Base-by-base conservation (phyloP, 2,329 filamentous ascomycete species). In the Paraphoma sp. region DNA sequence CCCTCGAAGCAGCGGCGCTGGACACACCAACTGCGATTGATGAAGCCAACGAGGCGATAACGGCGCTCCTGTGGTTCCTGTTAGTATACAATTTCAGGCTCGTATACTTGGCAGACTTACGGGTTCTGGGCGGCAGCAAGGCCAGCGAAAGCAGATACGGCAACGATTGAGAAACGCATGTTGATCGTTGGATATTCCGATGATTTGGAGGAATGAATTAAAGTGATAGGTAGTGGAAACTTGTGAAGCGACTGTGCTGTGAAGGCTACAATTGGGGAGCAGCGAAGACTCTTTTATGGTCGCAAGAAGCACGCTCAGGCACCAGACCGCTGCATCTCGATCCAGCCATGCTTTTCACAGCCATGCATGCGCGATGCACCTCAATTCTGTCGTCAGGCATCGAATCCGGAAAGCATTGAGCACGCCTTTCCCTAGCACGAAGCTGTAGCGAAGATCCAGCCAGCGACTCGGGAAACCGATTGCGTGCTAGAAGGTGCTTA, bases 141-240 rank as follows among this genome's bases (percentile, higher is more conserved):
- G 50, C 51, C 45, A 17, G 52, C 52, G 38, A 58, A 43, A 48
- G 12, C 36, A 12, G 57, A 47, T 16, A 59, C 16, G 23, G 51
- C 46, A 12, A 49, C 17, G 30, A 49, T 45, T 28, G 56, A 50
- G 59, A 62, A 55, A 60, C 50, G 62, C 59, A 62, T 64, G 50
- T 12, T 55, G 23, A 45, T n/a, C 45, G 16, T 45, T 9, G 4
- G 12, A 18, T 14, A 33, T 51, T 17, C 12, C 9, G 38, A 14
- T n/a, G 40, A 44, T 12, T n/a, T 3, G 14, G 9, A 10, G 33
- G 16, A 33, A 44, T 51, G 31, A 17, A n/a, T 41, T 41, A 3
- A 30, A 12, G 14, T 17, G 30, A 8, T 23, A 6, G 17, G 9
- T 40, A 18, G 30, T 40, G 49, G 31, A 51, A 12, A 28, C 10